Conservation (phyloP, 2,329 filamentous ascomycete species). For the Paradendryphiella salina region DNA sequence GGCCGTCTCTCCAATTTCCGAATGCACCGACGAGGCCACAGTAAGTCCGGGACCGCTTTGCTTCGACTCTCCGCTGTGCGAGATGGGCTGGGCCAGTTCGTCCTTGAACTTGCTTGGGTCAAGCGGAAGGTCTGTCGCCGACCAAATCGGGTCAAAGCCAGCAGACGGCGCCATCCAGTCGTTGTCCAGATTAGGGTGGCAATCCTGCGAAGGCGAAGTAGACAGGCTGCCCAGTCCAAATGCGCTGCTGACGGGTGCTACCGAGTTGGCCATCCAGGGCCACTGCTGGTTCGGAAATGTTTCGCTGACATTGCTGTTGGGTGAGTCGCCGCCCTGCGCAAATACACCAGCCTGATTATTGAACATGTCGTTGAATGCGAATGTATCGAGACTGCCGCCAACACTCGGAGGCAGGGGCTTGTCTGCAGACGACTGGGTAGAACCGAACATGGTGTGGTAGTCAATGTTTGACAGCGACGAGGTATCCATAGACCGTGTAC, state of each 20-base stretch:
- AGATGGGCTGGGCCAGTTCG: slow-evolving; percentile 44
- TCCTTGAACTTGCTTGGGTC: slow-evolving; percentile 45
- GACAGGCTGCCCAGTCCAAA: slow-evolving; percentile 44
- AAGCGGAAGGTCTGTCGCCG: slow-evolving; percentile 47
- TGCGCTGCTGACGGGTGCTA: slow-evolving; percentile 34
- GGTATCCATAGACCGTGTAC: slow-evolving; percentile 43
- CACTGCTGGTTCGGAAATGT: slow-evolving; percentile 39
- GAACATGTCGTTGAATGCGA: slow-evolving; percentile 38
- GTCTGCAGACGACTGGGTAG: slow-evolving; percentile 34
- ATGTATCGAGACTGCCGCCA: slow-evolving; percentile 36
- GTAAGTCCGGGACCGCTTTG: slow-evolving; percentile 47
- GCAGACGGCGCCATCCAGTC: slow-evolving; percentile 44
- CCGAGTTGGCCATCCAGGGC: slow-evolving; percentile 37
- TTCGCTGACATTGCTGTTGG: slow-evolving; percentile 42
- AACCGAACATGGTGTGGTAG: slow-evolving; percentile 44
- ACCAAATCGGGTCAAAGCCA: slow-evolving; percentile 45
- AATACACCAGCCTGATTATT: slow-evolving; percentile 28
- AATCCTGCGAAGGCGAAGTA: slow-evolving; percentile 47
- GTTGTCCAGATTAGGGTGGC: slow-evolving; percentile 40
- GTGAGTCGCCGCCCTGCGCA: slow-evolving; percentile 39
- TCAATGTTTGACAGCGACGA: slow-evolving; percentile 44
- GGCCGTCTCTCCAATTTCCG: slow-evolving; percentile 45
- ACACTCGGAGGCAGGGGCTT: slow-evolving; percentile 33
- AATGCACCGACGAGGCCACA: slow-evolving; percentile 48
- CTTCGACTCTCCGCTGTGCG: slow-evolving; percentile 49